A percentile compares a stretch with the other conserved stretches of the same genome.
Conservation (phyloP, 2,329 filamentous ascomycete genomes). For the Neonectria coccinea region DNA sequence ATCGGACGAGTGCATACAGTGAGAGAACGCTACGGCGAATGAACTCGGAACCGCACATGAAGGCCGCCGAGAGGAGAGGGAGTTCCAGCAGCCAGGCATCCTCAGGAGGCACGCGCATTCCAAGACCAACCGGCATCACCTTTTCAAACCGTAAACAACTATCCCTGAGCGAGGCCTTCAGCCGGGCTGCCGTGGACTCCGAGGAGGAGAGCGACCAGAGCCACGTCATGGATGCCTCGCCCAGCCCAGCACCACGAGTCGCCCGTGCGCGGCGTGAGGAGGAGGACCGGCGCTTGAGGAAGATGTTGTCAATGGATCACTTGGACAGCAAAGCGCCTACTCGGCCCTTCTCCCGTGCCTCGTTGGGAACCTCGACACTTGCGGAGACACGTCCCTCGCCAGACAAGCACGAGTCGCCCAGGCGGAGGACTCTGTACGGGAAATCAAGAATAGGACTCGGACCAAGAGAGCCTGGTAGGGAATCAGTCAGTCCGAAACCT, state of each 20-base stretch:
- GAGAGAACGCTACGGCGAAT: conserved; percentile 40
- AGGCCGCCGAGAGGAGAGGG: conserved; percentile 30
- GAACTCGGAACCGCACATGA: conserved; percentile 40
- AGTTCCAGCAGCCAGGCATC: conserved; percentile 42
- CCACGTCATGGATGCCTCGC: conserved; percentile 57
- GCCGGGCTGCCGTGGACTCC: conserved; percentile 48
- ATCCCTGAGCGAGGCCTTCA: conserved; percentile 58
- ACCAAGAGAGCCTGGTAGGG: conserved; percentile 28
- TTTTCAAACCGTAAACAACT: conserved; percentile 51
- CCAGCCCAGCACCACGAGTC: conserved; percentile 63
- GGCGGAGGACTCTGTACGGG: conserved; percentile 40
- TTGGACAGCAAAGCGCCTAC: conserved; percentile 47
- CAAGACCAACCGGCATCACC: conserved; percentile 45
- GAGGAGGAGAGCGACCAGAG: conserved; percentile 43
- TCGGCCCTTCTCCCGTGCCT: conserved; percentile 39
- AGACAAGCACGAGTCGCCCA: conserved; percentile 36
- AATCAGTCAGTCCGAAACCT: conserved; percentile 14
- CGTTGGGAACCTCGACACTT: conserved; percentile 39
- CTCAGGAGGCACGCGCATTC: conserved; percentile 51
- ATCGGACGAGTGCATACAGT: conserved; percentile 19
- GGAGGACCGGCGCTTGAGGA: conserved; percentile 48
- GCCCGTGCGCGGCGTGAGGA: conserved; percentile 53
- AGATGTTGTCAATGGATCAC: conserved; percentile 46
- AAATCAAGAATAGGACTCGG: conserved; percentile 41
- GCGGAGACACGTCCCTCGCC: conserved; percentile 34